Evolutionary conservation across 192 early-diverging fungal genomes (phyloP), one percentile per base, ranked within the genome.

Genomic region (Coemansia reversa): DNA sequence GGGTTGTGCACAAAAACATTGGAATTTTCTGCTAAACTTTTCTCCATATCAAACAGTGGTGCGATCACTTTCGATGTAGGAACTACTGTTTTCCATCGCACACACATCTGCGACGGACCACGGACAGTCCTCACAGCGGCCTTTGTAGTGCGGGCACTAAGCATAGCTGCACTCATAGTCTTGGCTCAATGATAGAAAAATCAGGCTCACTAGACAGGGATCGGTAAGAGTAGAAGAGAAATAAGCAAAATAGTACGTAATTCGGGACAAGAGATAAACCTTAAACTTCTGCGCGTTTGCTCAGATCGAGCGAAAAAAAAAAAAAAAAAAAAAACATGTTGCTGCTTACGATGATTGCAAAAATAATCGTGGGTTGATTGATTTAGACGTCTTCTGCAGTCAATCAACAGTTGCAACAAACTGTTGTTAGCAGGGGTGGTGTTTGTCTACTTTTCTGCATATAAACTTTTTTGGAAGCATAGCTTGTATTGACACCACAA

Each of bases 1-100:
- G 78, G 78, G 25, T 80, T 80, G 66, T 80, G 78, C 22, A 80
- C 29, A 1, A 12, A 7, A 3, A 56, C 30, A 57, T 45, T 51
- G 2, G 55, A 0, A 29, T 12, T 27, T 30, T 12, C 33, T 52
- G 19, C 16, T 22, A n/a, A 9, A 5, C 64, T 52, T 12, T 22
- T 55, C 7, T 59, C 51, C 25, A 71, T 11, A 27, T 71, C 60
- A 14, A 63, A 22, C 35, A 14, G 20, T 51, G 48, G 60, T 22
- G 35, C 51, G 24, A 47, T 49, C 32, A 39, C 30, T 20, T 9
- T 33, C 7, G 63, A 30, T 2, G 20, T 20, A 19, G 51, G 42
- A 18, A 42, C 51, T 7, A 28, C 28, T 19, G 39, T 47, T n/a
- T 56, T 65, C 42, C 48, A 56, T 56, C 39, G 39, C 39, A 45